A percentile compares a stretch with the other conserved stretches of the same genome.
Conservation (phyloP, 2,329 filamentous ascomycete species). For the Ascochyta lentis region DNA sequence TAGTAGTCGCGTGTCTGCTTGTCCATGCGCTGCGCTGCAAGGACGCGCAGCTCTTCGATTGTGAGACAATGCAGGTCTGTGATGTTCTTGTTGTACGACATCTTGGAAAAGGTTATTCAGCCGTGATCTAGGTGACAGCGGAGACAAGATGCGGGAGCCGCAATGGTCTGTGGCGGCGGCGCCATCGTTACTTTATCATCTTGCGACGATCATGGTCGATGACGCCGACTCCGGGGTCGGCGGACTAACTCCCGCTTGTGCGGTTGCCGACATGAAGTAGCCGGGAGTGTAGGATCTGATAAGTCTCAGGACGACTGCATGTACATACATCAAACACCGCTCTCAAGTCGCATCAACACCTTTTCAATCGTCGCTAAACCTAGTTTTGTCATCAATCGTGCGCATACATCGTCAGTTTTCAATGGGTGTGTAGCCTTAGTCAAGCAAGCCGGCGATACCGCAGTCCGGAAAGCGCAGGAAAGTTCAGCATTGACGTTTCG, state of each 20-base stretch:
- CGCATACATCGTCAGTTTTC: no score
- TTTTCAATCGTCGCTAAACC: no score
- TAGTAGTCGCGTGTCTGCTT: constrained; percentile 41
- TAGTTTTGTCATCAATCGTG: no score
- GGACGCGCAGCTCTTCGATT: constrained; percentile 34
- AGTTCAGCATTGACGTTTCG: not conserved
- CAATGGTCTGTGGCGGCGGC: not conserved
- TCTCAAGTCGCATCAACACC: not conserved
- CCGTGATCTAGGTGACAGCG: not conserved
- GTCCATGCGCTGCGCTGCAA: constrained; percentile 39
- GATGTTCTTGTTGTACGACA: constrained; percentile 21
- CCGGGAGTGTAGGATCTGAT: constrained; percentile 6
- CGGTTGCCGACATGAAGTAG: constrained; percentile 8
- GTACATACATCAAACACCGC: not conserved
- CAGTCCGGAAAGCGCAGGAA: not conserved
- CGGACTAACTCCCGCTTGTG: constrained; percentile 10
- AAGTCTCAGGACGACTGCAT: not conserved
- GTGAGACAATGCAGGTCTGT: constrained; percentile 38
- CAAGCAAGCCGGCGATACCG: not conserved
- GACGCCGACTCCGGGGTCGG: constrained; percentile 18
- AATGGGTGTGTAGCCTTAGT: not conserved
- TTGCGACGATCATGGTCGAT: constrained; percentile 7
- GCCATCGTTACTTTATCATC: constrained; percentile 13
- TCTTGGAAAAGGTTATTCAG: not conserved
- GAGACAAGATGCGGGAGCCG: not conserved